Base-by-base conservation (phyloP, 2,329 filamentous ascomycete genomes). In the Colletotrichum sp. region DNA sequence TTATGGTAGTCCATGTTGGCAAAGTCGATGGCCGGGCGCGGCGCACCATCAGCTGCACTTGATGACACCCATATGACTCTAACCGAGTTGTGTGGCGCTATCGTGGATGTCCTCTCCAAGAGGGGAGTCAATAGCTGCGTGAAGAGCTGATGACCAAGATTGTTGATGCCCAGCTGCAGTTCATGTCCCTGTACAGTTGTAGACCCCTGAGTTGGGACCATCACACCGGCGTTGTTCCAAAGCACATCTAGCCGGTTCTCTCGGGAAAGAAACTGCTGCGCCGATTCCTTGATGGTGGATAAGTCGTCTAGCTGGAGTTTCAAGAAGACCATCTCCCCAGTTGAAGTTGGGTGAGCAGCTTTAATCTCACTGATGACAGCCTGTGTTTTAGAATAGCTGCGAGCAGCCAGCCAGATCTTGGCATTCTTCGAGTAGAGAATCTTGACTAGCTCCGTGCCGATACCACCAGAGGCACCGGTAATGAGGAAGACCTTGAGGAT, bases 61-160 rank as follows among this genome's bases (percentile, higher is more conserved):
- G 18, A 43, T 12, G 38, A 43, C 5, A 43, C 38, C 38, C 38
- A 43, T 6, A 43, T n/a, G 5, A 43, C 38, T 43, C 38, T 43
- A 0, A 43, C 18, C 9, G 38, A 12, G 38, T 43, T 18, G 0
- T 12, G 3, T 0, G 9, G 9, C 0, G 38, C 38, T 43, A 43
- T 6, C 9, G 2, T 5, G 0, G 18, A 43, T 0, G 38, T 43
- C 9, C 0, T 43, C 38, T n/a, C 18, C 18, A 43, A n/a, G 0
- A 43, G 38, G 0, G 38, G 18, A 6, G 38, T 43, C 0, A 43
- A 43, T 0, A 43, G 5, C 9, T 43, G 38, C 38, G 38, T 43
- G 18, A 43, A 43, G 38, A 43, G 38, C 1, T 43, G 38, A 10
- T 43, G 38, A n/a, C 38, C 38, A 18, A 43, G 38, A 1, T 43